Evolutionary conservation across 139 green algal genomes (phyloP).

Genomic region (Nannochloris sp.): DNA sequence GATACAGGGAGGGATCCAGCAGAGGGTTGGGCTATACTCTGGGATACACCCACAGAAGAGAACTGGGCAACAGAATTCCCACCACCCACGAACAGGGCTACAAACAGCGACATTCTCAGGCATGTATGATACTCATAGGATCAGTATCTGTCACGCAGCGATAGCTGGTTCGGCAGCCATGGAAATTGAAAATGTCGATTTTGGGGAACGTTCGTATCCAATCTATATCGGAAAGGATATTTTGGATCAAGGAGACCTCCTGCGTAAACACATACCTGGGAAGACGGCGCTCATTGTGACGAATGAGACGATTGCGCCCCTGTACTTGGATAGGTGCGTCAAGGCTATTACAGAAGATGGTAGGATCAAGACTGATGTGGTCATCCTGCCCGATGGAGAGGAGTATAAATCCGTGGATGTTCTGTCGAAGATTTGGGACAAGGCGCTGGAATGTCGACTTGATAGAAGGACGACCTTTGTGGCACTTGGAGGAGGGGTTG

Average conservation of each 20-base stretch:
- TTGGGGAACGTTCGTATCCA: slow-evolving; percentile 88
- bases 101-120: too few relatives aligned
- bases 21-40: too few relatives aligned
- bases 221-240: slow-evolving; percentile 92
- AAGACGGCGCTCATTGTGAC: slow-evolving; percentile 90
- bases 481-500: slow-evolving; percentile 91
- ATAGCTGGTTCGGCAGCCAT: slow-evolving; percentile 9
- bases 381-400: slow-evolving; percentile 91
- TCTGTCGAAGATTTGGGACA: slow-evolving; percentile 70
- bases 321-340: slow-evolving; percentile 80
- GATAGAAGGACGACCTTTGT: slow-evolving; percentile 90
- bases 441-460: slow-evolving; percentile 70
- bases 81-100: too few relatives aligned
- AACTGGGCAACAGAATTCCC: too few relatives aligned
- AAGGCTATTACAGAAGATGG: slow-evolving; percentile 14
- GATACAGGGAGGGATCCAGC: too few relatives aligned
- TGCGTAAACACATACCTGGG: slow-evolving; percentile 80
- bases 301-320: slow-evolving; percentile 83
- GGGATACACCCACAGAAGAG: too few relatives aligned
- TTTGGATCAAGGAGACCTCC: slow-evolving; percentile 57
- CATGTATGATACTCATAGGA: too few relatives aligned
- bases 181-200: slow-evolving; percentile 48
- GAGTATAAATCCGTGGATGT: slow-evolving; percentile 87
- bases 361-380: slow-evolving; percentile 35
- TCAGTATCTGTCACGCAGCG: not conserved